phyloP scores from a whole-genome alignment of 306 rosid species.

The Gillenia trifoliata region DNA sequence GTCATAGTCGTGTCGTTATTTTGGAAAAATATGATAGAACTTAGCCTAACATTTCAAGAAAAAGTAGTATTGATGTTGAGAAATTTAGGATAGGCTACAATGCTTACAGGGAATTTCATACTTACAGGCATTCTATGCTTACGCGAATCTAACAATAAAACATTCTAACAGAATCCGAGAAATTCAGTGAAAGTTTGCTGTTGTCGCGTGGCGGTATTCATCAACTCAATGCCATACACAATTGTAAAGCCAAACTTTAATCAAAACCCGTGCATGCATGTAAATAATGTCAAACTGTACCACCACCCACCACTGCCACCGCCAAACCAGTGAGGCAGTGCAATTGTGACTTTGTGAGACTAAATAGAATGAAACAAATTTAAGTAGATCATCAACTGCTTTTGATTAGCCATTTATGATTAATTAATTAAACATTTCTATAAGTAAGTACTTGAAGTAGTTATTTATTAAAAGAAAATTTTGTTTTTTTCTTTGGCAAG shows the following conservation, averaged over 20 bases:
- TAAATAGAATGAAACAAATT: neutral
- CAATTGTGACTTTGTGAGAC: neutral
- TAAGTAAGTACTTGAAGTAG: neutral
- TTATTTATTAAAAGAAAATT: too few species aligned
- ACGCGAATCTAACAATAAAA: too few species aligned
- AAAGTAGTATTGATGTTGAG: neutral
- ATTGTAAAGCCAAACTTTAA: neutral
- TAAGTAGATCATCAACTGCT: neutral
- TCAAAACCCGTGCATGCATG: neutral
- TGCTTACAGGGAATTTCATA: too few species aligned
- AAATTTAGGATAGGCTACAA: too few species aligned
- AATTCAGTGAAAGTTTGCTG: too few species aligned
- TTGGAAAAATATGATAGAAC: neutral
- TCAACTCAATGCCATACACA: neutral
- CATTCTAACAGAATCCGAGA: too few species aligned
- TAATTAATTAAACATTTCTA: neutral
- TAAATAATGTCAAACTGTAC: neutral
- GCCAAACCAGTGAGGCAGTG: neutral
- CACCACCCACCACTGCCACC: neutral
- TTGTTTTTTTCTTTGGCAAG: neutral
- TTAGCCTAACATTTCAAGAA: neutral
- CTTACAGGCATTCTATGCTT: too few species aligned
- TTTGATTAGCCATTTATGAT: neutral
- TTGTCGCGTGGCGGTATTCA: too few species aligned
- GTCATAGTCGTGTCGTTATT: neutral